phyloP scores from a whole-genome alignment of 805 yeast genomes.

The Teunomyces kruisii region DNA sequence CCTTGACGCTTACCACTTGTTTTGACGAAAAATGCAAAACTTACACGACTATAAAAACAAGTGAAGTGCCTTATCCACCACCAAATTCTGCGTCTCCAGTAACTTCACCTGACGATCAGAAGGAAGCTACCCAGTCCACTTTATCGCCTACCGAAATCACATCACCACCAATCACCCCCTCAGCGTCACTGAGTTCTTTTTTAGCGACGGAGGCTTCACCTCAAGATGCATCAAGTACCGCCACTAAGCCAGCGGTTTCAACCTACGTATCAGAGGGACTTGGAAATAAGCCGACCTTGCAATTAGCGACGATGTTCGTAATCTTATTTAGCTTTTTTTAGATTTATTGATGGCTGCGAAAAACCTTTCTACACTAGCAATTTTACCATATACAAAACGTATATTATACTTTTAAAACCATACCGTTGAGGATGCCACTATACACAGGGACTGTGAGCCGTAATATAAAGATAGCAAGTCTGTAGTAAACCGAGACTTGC shows the following conservation, averaged over 20 bases:
- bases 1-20: background rate
- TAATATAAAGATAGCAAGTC: slow-evolving; percentile 4
- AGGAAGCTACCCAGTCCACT: background rate
- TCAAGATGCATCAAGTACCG: slow-evolving; percentile 2
- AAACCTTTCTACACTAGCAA: background rate
- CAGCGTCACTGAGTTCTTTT: slow-evolving; percentile 3
- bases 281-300: slow-evolving; percentile 3
- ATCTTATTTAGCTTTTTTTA: background rate
- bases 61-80: no score
- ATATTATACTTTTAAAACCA: slow-evolving; percentile 22
- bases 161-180: background rate
- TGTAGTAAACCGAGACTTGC: slow-evolving; percentile 3
- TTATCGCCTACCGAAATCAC: background rate
- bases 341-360: slow-evolving; percentile 1
- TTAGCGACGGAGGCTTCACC: slow-evolving; percentile 2
- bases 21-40: background rate
- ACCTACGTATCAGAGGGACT: background rate
- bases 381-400: background rate
- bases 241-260: background rate
- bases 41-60: background rate
- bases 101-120: background rate
- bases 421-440: slow-evolving; percentile 52
- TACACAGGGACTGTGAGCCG: slow-evolving; percentile 28
- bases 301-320: background rate
- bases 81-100: background rate